Evolutionary conservation across 352 stramenopile genomes (phyloP).

Genomic region (Globisporangium canariense): DNA sequence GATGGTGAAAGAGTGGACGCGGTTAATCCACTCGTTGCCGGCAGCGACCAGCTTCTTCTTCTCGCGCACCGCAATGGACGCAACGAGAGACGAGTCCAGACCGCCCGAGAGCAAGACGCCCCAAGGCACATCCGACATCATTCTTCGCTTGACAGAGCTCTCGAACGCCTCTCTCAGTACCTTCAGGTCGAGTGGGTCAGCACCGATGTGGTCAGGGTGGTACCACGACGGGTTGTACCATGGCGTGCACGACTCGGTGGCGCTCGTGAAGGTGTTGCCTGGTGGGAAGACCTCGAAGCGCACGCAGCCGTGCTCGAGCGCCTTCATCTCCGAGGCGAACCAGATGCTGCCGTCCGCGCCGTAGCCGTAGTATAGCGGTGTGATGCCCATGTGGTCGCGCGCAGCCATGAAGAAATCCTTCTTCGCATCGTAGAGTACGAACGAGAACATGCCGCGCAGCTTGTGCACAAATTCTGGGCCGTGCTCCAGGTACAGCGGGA

Average conservation of each 20-base stretch:
- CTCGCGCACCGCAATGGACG: slow-evolving; percentile 94
- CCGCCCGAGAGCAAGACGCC: slow-evolving; percentile 97
- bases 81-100: slow-evolving; percentile 97
- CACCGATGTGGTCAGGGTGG: slow-evolving; percentile 57
- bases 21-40: slow-evolving; percentile 84
- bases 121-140: slow-evolving; percentile 99
- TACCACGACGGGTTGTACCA: slow-evolving; percentile 98
- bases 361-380: slow-evolving; percentile 98
- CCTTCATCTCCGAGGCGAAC: slow-evolving; percentile 98
- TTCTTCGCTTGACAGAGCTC: slow-evolving; percentile 92
- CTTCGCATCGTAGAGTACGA: slow-evolving; percentile 95
- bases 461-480: slow-evolving; percentile 88
- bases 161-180: slow-evolving; percentile 92
- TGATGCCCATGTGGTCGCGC: slow-evolving; percentile 98
- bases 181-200: slow-evolving; percentile 58
- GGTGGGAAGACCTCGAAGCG: slow-evolving; percentile 89
- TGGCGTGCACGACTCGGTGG: slow-evolving; percentile 87
- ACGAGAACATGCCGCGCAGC: slow-evolving; percentile 98
- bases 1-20: slow-evolving; percentile 98
- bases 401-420: slow-evolving; percentile 94
- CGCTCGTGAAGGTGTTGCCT: slow-evolving; percentile 84
- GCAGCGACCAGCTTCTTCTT: slow-evolving; percentile 81
- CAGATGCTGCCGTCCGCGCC: slow-evolving; percentile 95
- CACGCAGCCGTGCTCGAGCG: slow-evolving; percentile 83
- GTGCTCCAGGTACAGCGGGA: slow-evolving; percentile 93